Evolutionary conservation across 2,329 filamentous ascomycete species (phyloP).

Genomic region (Pseudogymnoascus destructans): DNA sequence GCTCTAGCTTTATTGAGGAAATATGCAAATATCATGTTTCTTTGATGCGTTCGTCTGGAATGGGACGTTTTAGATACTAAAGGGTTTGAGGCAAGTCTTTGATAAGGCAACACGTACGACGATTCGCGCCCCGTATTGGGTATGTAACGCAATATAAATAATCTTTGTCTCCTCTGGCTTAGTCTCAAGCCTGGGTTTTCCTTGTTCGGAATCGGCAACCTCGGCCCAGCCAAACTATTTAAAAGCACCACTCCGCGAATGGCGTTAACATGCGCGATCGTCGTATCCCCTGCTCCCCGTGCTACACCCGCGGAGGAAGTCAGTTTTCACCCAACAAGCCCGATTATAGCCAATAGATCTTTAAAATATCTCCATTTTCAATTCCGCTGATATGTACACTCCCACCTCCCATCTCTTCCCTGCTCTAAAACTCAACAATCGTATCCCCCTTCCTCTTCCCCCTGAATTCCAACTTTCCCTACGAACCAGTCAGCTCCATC

Average conservation of each 20-base stretch:
- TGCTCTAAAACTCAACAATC: constrained; percentile 58
- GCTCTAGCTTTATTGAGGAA: background rate
- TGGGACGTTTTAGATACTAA: background rate
- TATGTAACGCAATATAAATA: background rate
- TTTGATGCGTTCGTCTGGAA: background rate
- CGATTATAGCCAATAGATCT: background rate
- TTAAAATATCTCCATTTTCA: background rate
- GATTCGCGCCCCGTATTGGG: background rate
- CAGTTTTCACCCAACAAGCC: background rate
- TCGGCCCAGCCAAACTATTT: background rate
- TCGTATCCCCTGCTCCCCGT: background rate
- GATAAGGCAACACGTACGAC: background rate
- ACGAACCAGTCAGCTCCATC: constrained; percentile 15
- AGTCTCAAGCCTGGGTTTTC: background rate
- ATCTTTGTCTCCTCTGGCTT: background rate
- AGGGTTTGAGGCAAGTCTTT: background rate
- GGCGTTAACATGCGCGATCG: background rate
- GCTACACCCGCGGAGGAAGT: background rate
- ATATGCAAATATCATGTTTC: background rate
- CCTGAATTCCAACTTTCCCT: constrained; percentile 80
- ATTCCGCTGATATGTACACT: constrained; percentile 31
- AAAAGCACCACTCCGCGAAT: background rate
- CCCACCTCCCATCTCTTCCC: constrained; percentile 12
- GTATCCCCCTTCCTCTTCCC: constrained; percentile 81
- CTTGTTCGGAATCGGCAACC: background rate